A percentile compares a stretch with the other conserved stretches of the same genome.
Conservation (phyloP, 768 basidiomycete genomes). For the Lactarius deliciosus region DNA sequence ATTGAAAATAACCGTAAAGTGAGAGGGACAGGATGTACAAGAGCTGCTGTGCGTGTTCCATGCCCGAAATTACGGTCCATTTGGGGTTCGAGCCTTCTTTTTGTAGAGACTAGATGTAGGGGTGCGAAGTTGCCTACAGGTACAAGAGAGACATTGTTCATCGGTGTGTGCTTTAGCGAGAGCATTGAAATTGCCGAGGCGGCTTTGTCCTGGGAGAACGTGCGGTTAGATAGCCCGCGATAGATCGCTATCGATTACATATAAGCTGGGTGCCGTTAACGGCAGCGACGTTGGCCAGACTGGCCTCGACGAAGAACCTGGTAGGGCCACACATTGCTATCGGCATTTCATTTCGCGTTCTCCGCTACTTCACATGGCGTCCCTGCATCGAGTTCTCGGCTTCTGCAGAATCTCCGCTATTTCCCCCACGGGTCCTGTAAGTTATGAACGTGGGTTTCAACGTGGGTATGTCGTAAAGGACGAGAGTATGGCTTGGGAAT, state of each 20-base stretch:
- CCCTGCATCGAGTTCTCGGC: background rate
- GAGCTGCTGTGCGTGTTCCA: background rate
- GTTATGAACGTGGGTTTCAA: background rate
- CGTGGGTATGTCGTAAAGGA: background rate
- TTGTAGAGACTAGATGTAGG: background rate
- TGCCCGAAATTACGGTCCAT: background rate
- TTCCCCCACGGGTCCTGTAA: background rate
- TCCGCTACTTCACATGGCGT: background rate
- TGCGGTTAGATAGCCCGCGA: background rate
- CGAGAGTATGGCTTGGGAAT: background rate
- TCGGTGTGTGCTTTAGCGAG: background rate
- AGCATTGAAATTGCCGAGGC: background rate
- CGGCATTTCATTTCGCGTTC: background rate
- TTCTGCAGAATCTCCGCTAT: background rate
- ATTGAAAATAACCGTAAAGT: background rate
- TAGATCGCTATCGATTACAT: background rate
- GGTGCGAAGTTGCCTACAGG: background rate
- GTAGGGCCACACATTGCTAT: background rate
- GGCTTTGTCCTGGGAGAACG: background rate
- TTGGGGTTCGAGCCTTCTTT: background rate
- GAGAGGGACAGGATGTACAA: background rate
- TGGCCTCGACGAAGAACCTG: background rate
- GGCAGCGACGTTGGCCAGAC: background rate
- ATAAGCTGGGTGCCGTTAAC: background rate
- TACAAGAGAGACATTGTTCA: background rate